These are phyloP conservation scores for Xylariaceae sp. DNA, from an alignment of 2,329 filamentous ascomycete species.

Conservation along the genomic window DNA sequence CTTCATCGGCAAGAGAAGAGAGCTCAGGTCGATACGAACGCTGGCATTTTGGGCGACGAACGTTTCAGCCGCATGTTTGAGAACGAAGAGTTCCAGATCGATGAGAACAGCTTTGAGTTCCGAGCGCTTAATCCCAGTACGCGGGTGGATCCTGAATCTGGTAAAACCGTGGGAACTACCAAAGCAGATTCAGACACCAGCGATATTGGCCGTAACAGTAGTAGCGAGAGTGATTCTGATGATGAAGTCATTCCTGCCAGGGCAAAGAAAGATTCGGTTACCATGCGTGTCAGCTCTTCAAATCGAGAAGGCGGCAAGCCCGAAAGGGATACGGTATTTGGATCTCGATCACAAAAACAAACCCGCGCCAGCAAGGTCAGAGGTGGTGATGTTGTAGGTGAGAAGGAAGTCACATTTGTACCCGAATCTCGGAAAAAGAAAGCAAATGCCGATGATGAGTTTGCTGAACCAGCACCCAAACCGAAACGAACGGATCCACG, in stretches of 20 bases:
- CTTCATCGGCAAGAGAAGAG: slow-evolving; percentile 62
- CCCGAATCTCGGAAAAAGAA: slow-evolving; percentile 55
- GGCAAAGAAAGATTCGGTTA: slow-evolving; percentile 36
- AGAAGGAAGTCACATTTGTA: slow-evolving; percentile 69
- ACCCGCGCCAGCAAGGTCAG: slow-evolving; percentile 43
- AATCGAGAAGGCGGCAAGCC: slow-evolving; percentile 58
- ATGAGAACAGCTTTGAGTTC: slow-evolving; percentile 86
- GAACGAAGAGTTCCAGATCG: slow-evolving; percentile 87
- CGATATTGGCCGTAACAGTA: slow-evolving; percentile 41
- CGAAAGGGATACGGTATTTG: slow-evolving; percentile 52
- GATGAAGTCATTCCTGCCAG: slow-evolving; percentile 31
- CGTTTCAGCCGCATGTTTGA: slow-evolving; percentile 89
- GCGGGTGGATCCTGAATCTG: slow-evolving; percentile 37
- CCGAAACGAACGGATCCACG: slow-evolving; percentile 41
- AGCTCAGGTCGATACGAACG: slow-evolving; percentile 53
- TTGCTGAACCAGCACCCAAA: slow-evolving; percentile 17
- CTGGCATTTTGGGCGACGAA: slow-evolving; percentile 71
- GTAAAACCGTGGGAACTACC: slow-evolving; percentile 28
- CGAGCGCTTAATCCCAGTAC: slow-evolving; percentile 85
- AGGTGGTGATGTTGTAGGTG: slow-evolving; percentile 52
- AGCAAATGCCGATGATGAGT: slow-evolving; percentile 19
- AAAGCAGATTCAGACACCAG: slow-evolving; percentile 44
- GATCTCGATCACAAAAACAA: slow-evolving; percentile 50
- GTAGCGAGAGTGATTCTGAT: slow-evolving; percentile 31
- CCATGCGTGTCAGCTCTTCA: slow-evolving; percentile 67